Evolutionary conservation across 352 stramenopile species (phyloP), one percentile per base, ranked within the genome.

Genomic region (Halophytophthora batemanensis): DNA sequence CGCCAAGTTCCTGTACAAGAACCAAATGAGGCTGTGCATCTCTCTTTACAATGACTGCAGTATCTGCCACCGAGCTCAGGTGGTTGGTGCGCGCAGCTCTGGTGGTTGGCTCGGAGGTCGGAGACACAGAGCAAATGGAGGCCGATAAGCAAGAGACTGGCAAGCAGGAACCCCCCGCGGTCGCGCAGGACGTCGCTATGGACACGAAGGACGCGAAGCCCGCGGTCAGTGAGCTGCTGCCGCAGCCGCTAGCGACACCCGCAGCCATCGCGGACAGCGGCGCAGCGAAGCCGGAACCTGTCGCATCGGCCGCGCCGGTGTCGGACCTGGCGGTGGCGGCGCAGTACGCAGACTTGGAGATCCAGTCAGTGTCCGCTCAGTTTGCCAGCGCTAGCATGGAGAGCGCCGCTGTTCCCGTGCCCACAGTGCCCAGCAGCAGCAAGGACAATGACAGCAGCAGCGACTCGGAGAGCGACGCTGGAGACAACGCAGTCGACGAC

Each of bases 311-410:
- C n/a, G 40, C 39, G 29, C 38, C 56, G 6, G 42, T 68, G 8
- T 81, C 71, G 17, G 76, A 87, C 55, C 50, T 87, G 17, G 71
- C 66, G 11, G 49, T 87, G 17, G 76, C 69, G 7, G 74, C 76
- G 21, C 60, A 83, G 22, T 74, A 87, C 49, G 76, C 76, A 2
- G 67, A 80, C 25, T 50, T 64, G 11, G 74, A 87, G 56, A 59
- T 87, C 23, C 63, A 70, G 25, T 75, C 68, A 0, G 66, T 84
- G 6, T 65, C 64, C 15, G 56, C 59, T 23, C 66, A 82, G 41
- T 79, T 87, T 33, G 66, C 57, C 8, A 66, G 44, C 38, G 45
- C 65, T 6, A 50, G 53, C 17, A 54, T 59, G 17, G 54, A 63
- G 2, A 58, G 47, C 23, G 58, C 50, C 3, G 3, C 36, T 12